Conservation (phyloP, 176 grass and related monocot genomes). For the Panicum miliaceum region DNA sequence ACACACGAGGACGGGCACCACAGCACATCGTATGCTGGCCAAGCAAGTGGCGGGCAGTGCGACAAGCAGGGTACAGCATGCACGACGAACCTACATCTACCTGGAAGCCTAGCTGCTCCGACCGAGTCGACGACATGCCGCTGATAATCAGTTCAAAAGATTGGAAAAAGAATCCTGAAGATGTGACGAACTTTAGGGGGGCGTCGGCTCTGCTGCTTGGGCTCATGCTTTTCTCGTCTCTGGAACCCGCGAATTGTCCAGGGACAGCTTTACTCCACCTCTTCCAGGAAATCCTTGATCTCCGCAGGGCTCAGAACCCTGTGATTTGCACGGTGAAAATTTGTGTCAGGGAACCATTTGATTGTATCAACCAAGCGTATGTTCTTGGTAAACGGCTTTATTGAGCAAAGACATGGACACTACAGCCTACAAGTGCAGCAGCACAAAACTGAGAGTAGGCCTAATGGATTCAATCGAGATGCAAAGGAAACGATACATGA, state of each 20-base stretch:
- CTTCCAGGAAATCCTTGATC: constrained; percentile 76
- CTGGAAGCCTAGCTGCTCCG: constrained; percentile 9
- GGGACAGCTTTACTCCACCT: constrained; percentile 54
- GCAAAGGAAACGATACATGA: not conserved
- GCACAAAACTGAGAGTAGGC: not conserved
- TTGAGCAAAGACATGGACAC: not conserved
- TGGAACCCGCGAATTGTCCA: not conserved
- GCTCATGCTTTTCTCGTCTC: not conserved
- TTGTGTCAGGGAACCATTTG: constrained; percentile 1
- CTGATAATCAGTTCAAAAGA: not conserved
- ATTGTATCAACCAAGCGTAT: not conserved
- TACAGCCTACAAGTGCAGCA: not conserved
- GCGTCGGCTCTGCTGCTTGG: not conserved
- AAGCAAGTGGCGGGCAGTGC: not conserved
- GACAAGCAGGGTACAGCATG: not conserved
- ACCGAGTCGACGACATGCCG: not conserved
- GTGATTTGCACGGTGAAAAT: constrained; percentile 21
- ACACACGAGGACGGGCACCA: not conserved
- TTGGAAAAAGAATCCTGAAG: not conserved
- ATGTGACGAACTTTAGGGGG: not conserved
- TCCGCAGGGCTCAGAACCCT: constrained; percentile 72
- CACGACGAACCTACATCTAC: not conserved
- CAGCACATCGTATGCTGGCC: not conserved
- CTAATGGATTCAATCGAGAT: not conserved
- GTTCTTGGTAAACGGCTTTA: not conserved